Conservation (phyloP, 495 filamentous ascomycete genomes). For the Evernia prunastri region DNA sequence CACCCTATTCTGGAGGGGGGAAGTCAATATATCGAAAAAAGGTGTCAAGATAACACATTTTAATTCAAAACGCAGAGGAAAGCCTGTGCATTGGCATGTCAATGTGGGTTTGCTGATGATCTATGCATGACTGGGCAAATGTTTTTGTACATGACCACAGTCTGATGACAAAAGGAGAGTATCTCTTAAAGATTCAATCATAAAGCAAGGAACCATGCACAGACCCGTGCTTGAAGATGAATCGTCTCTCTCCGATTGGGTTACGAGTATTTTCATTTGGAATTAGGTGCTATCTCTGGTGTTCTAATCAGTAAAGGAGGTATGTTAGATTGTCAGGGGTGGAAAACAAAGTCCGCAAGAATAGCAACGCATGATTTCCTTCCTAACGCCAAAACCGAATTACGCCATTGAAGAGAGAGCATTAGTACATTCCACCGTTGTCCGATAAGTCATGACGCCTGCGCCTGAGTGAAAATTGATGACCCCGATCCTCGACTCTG, state of each 20-base stretch:
- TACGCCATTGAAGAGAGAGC: neutral
- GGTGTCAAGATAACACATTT: too few species aligned
- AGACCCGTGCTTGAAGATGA: too few species aligned
- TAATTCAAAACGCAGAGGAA: too few species aligned
- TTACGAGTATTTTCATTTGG: neutral
- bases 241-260: neutral
- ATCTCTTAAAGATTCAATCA: too few species aligned
- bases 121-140: too few species aligned
- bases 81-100: too few species aligned
- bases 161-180: too few species aligned
- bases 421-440: neutral
- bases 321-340: neutral
- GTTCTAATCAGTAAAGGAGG: neutral
- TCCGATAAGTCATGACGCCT: neutral
- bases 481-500: neutral
- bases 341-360: neutral
- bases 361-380: neutral
- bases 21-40: too few species aligned
- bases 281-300: neutral
- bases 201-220: too few species aligned
- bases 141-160: too few species aligned
- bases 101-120: too few species aligned
- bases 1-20: too few species aligned
- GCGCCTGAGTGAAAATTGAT: neutral
- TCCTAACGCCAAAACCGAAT: neutral